These are phyloP conservation scores for Melampsora larici-populina DNA, from an alignment of 1,284 basidiomycete species.

Conservation along the genomic window DNA sequence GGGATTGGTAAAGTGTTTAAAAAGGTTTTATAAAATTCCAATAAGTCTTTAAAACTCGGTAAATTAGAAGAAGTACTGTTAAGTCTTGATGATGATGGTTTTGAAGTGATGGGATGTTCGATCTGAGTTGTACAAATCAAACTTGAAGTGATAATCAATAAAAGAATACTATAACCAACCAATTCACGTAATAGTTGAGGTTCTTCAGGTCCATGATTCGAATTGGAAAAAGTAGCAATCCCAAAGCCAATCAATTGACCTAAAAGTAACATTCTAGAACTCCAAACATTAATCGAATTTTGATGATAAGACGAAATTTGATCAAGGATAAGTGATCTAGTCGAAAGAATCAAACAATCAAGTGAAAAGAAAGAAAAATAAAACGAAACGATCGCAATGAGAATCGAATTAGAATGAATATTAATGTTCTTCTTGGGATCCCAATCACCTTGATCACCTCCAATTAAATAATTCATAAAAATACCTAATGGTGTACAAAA, in stretches of 20 bases:
- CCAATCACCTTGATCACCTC: constrained; percentile 28
- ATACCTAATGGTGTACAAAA: constrained; percentile 19
- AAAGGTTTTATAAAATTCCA: constrained; percentile 7
- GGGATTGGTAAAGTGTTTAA: constrained; percentile 18
- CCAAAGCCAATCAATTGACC: constrained; percentile 3
- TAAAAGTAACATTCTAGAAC: background rate
- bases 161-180: background rate
- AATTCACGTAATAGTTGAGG: constrained; percentile 11
- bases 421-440: constrained; percentile 2
- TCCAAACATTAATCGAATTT: constrained; percentile 6
- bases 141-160: background rate
- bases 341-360: background rate
- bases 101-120: background rate
- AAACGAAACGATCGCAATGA: constrained; percentile 19
- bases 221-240: background rate
- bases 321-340: constrained; percentile 22
- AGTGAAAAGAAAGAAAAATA: constrained; percentile 17
- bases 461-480: background rate
- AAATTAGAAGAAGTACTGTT: background rate
- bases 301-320: constrained; percentile 13
- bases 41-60: background rate
- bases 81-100: background rate
- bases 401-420: background rate
- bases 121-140: background rate
- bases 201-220: constrained; percentile 8